A percentile compares a stretch with the other conserved stretches of the same genome.
Evolutionary conservation across 164 flowering plant species (phyloP).

Genomic region (Stephania japonica): DNA sequence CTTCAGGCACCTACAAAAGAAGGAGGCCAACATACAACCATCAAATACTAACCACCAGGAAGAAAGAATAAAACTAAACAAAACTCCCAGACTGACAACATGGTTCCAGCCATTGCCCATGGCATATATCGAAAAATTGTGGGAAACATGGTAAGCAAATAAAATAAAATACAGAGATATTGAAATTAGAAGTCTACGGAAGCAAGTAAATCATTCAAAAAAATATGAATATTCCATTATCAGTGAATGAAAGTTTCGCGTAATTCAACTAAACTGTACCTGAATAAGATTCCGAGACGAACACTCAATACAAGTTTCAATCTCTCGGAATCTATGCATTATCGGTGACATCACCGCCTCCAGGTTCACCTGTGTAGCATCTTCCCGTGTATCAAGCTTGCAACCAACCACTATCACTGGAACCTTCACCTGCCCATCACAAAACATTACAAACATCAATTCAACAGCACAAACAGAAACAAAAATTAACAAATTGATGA

Average conservation of each 20-base stretch:
- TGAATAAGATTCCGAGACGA: constrained; percentile 77
- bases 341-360: constrained; percentile 92
- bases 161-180: not conserved
- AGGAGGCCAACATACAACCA: constrained; percentile 1
- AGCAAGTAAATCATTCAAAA: not conserved
- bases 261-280: constrained; percentile 29
- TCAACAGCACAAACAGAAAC: not conserved
- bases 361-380: constrained; percentile 47
- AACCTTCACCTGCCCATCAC: constrained; percentile 38
- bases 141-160: not conserved
- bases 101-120: not conserved
- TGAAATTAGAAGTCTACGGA: not conserved
- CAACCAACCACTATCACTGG: constrained; percentile 71
- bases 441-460: not conserved
- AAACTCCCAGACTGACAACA: not conserved
- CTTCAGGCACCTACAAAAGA: constrained; percentile 72
- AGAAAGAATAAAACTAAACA: not conserved
- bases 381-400: constrained; percentile 86
- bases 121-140: not conserved
- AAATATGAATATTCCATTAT: not conserved
- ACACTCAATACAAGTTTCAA: constrained; percentile 97
- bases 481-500: not conserved
- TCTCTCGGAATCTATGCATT: constrained; percentile 97
- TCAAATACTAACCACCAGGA: not conserved
- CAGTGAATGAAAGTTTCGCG: not conserved